These are phyloP conservation scores for Rhynchospora tenuis DNA, from an alignment of 176 grass and related monocot species.

Conservation along the genomic window DNA sequence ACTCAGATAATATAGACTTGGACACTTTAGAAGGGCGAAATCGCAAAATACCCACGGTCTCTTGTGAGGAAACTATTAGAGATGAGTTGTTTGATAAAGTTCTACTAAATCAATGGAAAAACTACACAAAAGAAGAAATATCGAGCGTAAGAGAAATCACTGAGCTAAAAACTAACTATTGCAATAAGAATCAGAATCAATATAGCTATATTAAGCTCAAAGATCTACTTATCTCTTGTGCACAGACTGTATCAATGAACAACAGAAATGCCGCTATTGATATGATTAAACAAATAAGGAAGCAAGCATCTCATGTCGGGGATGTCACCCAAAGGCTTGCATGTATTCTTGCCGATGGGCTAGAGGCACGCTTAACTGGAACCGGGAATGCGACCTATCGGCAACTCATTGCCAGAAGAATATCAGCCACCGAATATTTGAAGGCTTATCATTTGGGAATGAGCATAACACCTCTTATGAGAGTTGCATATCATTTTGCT, in stretches of 20 bases:
- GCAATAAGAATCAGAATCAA: slow-evolving; percentile 21
- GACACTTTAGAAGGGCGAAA: not conserved
- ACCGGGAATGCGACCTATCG: slow-evolving; percentile 26
- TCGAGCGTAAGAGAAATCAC: not conserved
- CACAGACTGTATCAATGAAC: slow-evolving; percentile 28
- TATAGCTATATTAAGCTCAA: slow-evolving; percentile 29
- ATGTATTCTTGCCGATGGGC: slow-evolving; percentile 9
- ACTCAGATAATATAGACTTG: slow-evolving; percentile 28
- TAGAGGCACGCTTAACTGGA: slow-evolving; percentile 17
- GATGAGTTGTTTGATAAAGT: too few relatives aligned
- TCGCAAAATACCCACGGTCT: not conserved
- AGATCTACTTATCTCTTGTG: slow-evolving; percentile 29
- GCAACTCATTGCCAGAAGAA: slow-evolving; percentile 5
- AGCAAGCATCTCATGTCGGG: slow-evolving; percentile 28
- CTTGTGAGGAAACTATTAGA: not conserved
- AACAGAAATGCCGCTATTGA: slow-evolving; percentile 20
- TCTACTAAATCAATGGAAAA: too few relatives aligned
- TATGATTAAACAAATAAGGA: slow-evolving; percentile 34
- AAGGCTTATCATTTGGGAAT: slow-evolving; percentile 19
- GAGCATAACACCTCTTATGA: slow-evolving; percentile 24
- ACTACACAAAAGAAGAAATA: not conserved
- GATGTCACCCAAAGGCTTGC: slow-evolving; percentile 35
- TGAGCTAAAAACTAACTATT: not conserved
- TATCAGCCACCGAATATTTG: slow-evolving; percentile 4
- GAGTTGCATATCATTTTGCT: slow-evolving; percentile 5